phyloP scores from a whole-genome alignment of 78 protist species.

The Dictyostelium brefeldianum region DNA sequence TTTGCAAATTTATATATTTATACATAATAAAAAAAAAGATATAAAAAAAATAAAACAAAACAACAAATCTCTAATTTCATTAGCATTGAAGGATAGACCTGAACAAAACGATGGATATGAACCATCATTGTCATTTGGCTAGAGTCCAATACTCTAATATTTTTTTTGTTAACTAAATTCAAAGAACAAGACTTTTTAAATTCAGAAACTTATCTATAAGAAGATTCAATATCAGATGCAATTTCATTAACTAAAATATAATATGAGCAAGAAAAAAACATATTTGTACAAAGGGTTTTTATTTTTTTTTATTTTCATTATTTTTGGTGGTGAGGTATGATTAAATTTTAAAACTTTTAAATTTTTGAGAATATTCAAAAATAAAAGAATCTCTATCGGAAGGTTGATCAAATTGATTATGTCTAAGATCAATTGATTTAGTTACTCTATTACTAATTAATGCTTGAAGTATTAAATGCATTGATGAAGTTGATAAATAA shows the following conservation, averaged over 20 bases:
- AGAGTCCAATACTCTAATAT: too few species aligned
- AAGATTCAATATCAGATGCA: too few species aligned
- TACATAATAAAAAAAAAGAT: too few species aligned
- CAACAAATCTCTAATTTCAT: neutral
- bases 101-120: conserved; percentile 57
- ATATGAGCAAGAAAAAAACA: too few species aligned
- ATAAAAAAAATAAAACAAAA: too few species aligned
- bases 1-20: too few species aligned
- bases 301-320: too few species aligned
- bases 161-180: too few species aligned
- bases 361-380: neutral
- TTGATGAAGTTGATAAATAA: neutral
- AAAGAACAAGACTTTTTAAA: too few species aligned
- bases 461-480: neutral
- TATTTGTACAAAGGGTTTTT: neutral
- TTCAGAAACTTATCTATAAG: too few species aligned
- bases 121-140: conserved; percentile 75
- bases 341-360: conserved; percentile 5
- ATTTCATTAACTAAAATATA: too few species aligned
- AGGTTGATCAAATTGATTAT: neutral
- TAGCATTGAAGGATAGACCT: conserved; percentile 33
- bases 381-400: neutral
- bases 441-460: neutral
- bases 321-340: too few species aligned
- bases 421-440: neutral